Evolutionary conservation across 805 yeast genomes (phyloP).

Genomic region (Wickerhamomyces pijperi): DNA sequence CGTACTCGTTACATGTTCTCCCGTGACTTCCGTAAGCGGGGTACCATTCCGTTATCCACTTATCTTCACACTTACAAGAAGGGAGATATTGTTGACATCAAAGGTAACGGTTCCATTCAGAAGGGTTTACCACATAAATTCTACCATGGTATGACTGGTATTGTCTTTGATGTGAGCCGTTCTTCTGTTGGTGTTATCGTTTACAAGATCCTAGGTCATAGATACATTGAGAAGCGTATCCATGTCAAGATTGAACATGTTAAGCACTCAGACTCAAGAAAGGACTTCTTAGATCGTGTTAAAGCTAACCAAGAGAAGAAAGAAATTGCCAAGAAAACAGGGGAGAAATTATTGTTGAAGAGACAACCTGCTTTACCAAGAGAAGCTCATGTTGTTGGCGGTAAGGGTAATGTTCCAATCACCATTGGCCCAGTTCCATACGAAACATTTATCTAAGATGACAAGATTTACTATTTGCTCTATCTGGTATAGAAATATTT

Average conservation of each 20-base stretch:
- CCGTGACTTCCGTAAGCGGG: conserved; percentile 94
- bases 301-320: conserved; percentile 87
- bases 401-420: conserved; percentile 25
- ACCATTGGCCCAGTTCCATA: no score
- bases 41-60: conserved; percentile 81
- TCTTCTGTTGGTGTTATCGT: conserved; percentile 92
- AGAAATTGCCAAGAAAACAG: conserved; percentile 86
- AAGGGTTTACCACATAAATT: conserved; percentile 99
- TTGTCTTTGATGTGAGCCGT: conserved; percentile 96
- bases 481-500: background rate
- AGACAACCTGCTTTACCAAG: conserved; percentile 97
- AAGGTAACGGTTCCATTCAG: conserved; percentile 96
- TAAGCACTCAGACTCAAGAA: conserved; percentile 98
- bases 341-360: conserved; percentile 81
- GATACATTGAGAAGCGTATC: conserved; percentile 95
- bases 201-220: conserved; percentile 95
- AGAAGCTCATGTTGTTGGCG: conserved; percentile 70
- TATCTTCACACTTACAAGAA: conserved; percentile 95
- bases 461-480: background rate
- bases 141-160: conserved; percentile 99
- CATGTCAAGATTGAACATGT: conserved; percentile 96
- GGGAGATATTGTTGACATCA: conserved; percentile 97
- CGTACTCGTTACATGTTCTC: conserved; percentile 99
- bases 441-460: no score
- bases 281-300: conserved; percentile 95